phyloP scores from a whole-genome alignment of 805 yeast species.

The Candida insectorum region DNA sequence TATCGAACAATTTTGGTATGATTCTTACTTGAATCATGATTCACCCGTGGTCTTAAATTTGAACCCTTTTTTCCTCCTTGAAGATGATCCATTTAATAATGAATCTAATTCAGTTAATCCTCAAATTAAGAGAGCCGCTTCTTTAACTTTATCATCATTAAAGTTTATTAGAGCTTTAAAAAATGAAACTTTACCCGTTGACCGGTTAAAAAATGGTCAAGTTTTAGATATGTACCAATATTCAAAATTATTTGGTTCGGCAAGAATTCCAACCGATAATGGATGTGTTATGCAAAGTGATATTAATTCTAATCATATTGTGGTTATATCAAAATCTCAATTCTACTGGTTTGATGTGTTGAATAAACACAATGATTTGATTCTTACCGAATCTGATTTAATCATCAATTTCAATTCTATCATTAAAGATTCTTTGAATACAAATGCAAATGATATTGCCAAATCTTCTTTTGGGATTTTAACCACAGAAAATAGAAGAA shows the following conservation, averaged over 20 bases:
- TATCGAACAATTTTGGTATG: constrained; percentile 94
- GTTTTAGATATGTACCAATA: constrained; percentile 91
- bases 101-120: constrained; percentile 42
- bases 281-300: constrained; percentile 89
- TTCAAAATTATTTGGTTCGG: constrained; percentile 79
- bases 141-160: constrained; percentile 70
- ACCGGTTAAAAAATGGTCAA: constrained; percentile 54
- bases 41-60: constrained; percentile 88
- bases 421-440: constrained; percentile 62
- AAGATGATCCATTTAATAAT: constrained; percentile 83
- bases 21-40: constrained; percentile 82
- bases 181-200: constrained; percentile 70
- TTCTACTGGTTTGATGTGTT: constrained; percentile 94
- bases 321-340: constrained; percentile 80
- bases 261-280: constrained; percentile 74
- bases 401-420: constrained; percentile 73
- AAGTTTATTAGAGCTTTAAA: constrained; percentile 79
- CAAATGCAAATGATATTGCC: constrained; percentile 57
- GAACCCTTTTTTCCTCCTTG: constrained; percentile 85
- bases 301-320: constrained; percentile 69
- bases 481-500: constrained; percentile 84
- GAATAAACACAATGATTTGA: constrained; percentile 66
- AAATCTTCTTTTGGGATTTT: constrained; percentile 82
- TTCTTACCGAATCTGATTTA: constrained; percentile 72
- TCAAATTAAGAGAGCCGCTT: constrained; percentile 79